Evolutionary conservation across 2,329 filamentous ascomycete genomes (phyloP), one percentile per base, ranked within the genome.

Genomic region (Cytospora leucostoma): DNA sequence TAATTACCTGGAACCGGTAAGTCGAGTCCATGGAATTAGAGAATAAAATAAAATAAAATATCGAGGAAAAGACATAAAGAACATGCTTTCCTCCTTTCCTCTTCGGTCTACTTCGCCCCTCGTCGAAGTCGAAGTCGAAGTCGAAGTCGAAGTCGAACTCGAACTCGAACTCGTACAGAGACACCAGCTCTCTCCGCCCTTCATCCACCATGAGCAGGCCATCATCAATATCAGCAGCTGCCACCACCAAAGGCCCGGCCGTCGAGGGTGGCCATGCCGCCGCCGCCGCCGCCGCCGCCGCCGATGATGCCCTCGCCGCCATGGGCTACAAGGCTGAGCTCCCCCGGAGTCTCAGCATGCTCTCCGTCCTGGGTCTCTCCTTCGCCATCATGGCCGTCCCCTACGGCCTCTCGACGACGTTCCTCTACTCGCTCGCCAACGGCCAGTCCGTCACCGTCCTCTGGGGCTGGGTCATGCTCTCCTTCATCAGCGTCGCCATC

Each of bases 321-420:
- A 86, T 90, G 85, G 88, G 88, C 59, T 90, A 90, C 78, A 84
- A 84, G 74, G 80, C 81, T 59, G 88, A 90, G 71, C 72, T 91
- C 51, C 87, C 88, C 17, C 80, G 88, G 65, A 87, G 85, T 68
- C 73, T 91, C 67, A 86, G 84, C 72, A 90, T 90, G 65, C 11
- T 90, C 70, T 88, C 85, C 70, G 85, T 91, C 34, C 77, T 91
- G 52, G 88, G 88, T 57, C 69, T 77, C 67, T 89, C 87, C 52
- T 91, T 91, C 71, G 88, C 88, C 58, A 91, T 92, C 73, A 91
- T 91, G 87, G 88, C 88, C 12, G 87, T 87, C 12, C 87, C 87
- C 0, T 89, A 87, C 68, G 88, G 88, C 40, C 78, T 90, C 44
- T 85, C 81, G 35, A 90, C 88, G 17, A 91, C 88, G 1, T 78